Conservation (phyloP, 345 rosid species). For the Dipteronia dyeriana region DNA sequence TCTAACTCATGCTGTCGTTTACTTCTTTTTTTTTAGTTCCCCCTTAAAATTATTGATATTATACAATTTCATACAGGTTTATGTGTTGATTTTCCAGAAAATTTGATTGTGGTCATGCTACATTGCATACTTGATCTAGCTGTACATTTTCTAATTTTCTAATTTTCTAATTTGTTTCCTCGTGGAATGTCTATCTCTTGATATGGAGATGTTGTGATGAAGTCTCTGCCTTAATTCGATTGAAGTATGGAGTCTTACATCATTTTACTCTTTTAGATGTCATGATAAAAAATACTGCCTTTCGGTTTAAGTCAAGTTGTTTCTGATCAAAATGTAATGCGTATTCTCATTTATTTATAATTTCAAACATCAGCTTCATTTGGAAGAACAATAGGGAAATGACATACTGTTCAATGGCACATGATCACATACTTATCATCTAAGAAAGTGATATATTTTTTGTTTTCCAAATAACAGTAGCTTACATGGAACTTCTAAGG, state of each 20-base stretch:
- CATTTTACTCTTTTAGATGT: neutral
- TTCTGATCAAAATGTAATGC: neutral
- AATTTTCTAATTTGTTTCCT: neutral
- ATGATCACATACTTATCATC: neutral
- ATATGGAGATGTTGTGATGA: neutral
- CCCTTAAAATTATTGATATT: neutral
- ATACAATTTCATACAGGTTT: neutral
- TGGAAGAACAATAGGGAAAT: neutral
- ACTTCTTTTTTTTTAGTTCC: neutral
- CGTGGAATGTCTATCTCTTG: neutral
- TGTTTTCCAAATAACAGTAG: constrained; percentile 5
- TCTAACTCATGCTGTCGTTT: neutral
- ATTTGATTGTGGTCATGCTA: neutral
- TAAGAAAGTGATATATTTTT: neutral
- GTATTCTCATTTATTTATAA: neutral
- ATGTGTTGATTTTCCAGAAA: neutral
- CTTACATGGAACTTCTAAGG: neutral
- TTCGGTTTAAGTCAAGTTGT: neutral
- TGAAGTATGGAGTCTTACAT: neutral
- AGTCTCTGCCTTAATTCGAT: neutral
- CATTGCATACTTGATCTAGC: neutral
- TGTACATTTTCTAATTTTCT: neutral
- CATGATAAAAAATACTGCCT: neutral
- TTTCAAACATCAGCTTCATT: constrained; percentile 1
- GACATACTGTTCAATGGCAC: neutral